A percentile compares a stretch with the other conserved stretches of the same genome.
These are phyloP conservation scores for Kwoniella bestiolae DNA, from an alignment of 768 basidiomycete species.

Conservation along the genomic window DNA sequence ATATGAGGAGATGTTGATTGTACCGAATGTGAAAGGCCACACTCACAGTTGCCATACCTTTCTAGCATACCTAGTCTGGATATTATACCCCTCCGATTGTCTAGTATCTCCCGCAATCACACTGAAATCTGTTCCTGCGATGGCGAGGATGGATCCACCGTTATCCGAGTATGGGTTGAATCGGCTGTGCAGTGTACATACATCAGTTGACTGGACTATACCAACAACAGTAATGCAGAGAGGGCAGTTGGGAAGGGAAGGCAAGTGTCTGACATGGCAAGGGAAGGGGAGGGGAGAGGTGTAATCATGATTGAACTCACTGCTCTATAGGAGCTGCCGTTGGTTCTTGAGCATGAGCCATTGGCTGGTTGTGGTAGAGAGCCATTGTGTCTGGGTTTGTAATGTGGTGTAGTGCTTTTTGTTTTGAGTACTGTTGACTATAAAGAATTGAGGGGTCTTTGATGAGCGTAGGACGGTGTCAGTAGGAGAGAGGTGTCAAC, in stretches of 20 bases:
- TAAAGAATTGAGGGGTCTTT: neutral
- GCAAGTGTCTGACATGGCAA: too few relatives aligned
- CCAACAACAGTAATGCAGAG: neutral
- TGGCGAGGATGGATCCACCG: slow-evolving; percentile 88
- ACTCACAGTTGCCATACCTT: slow-evolving; percentile 92
- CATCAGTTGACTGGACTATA: too few relatives aligned
- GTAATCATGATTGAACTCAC: slow-evolving; percentile 24
- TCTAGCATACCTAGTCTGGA: slow-evolving; percentile 95
- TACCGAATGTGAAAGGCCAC: too few relatives aligned
- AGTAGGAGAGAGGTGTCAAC: too few relatives aligned
- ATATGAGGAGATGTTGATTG: too few relatives aligned
- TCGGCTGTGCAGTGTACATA: slow-evolving; percentile 32
- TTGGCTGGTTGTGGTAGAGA: slow-evolving; percentile 34
- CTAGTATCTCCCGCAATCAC: slow-evolving; percentile 97
- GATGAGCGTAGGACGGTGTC: neutral
- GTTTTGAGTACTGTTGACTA: neutral
- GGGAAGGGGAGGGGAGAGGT: neutral
- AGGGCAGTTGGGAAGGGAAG: too few relatives aligned
- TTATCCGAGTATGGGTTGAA: slow-evolving; percentile 93
- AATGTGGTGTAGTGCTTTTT: neutral
- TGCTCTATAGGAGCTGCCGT: slow-evolving; percentile 48
- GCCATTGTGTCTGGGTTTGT: slow-evolving; percentile 33
- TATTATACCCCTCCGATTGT: slow-evolving; percentile 95
- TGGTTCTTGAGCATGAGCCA: slow-evolving; percentile 26
- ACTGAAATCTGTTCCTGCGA: slow-evolving; percentile 88